Base-by-base conservation (phyloP, 2,329 filamentous ascomycete species). In the Nemania sp. region DNA sequence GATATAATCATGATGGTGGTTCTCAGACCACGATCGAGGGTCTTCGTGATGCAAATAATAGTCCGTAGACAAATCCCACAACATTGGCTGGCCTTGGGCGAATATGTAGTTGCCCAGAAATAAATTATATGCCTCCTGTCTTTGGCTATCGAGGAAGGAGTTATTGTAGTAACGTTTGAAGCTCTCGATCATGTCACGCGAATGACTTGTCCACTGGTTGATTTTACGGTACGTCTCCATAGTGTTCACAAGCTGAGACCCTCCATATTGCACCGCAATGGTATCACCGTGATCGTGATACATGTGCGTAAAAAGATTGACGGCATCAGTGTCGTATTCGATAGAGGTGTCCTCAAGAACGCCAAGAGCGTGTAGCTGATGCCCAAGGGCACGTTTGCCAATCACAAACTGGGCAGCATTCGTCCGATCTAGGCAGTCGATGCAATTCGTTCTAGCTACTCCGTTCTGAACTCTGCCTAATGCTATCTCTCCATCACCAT, bases 151-250 rank as follows among this genome's bases (percentile, higher is more conserved):
- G 7, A 99, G 81, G 70, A 99, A 99, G 0, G 93, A 96, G 68
- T 99, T 99, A 74, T 97, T 96, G 72, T 99, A 99, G 71, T 97
- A 99, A 23, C 94, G 84, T 72, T 97, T 99, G 77, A 99, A 97
- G 70, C 91, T 96, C 74, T 99, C 94, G 19, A 99, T 92, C 93
- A 99, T 97, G 71, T 99, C 94, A 62, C 94, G 83, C 2, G 93
- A 97, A 70, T 96, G 91, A 64, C 91, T 96, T 20, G 91, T 96
- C 94, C 94, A 99, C 70, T 97, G 93, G 63, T 97, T 97, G 70
- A 97, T 96, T 73, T 97, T 97, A 52, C 94, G 89, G 71, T 99
- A 99, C 4, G 94, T 99, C 61, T 96, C 92, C 92, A 99, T 97
- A 0, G 94, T 99, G 70, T 99, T 99, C 64, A 99, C 94, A 0